These are phyloP conservation scores for Aspergillus versicolor DNA, from an alignment of 2,329 filamentous ascomycete species.

Conservation along the genomic window DNA sequence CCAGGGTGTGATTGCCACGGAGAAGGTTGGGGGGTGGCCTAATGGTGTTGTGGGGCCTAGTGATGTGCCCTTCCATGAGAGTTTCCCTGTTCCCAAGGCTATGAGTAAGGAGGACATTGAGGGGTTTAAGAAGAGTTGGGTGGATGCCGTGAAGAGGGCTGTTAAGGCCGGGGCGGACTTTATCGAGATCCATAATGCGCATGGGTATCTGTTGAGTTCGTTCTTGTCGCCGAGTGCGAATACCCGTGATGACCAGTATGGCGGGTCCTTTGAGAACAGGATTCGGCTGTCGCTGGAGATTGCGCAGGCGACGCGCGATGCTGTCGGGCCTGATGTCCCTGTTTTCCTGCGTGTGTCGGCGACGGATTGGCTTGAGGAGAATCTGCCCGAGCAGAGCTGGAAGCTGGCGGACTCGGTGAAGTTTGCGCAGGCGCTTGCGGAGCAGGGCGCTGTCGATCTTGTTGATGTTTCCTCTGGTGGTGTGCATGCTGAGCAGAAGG, in stretches of 20 bases:
- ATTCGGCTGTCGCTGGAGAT: constrained; percentile 67
- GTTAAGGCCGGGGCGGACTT: constrained; percentile 71
- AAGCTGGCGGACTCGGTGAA: constrained; percentile 62
- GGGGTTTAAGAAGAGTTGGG: constrained; percentile 62
- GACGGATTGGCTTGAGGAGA: constrained; percentile 71
- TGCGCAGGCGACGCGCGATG: constrained; percentile 60
- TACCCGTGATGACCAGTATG: constrained; percentile 59
- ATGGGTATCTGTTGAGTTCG: constrained; percentile 71
- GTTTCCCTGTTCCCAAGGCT: constrained; percentile 62
- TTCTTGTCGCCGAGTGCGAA: constrained; percentile 73
- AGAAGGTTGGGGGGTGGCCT: constrained; percentile 54
- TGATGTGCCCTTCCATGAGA: constrained; percentile 61
- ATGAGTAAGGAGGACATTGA: constrained; percentile 70
- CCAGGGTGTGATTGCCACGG: constrained; percentile 44
- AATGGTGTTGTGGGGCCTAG: constrained; percentile 32
- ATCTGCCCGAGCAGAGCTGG: constrained; percentile 62
- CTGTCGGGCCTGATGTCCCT: constrained; percentile 67
- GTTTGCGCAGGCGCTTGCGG: constrained; percentile 42
- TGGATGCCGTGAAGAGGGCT: constrained; percentile 58
- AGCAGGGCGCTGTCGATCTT: constrained; percentile 44
- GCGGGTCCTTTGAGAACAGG: constrained; percentile 61
- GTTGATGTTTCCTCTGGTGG: constrained; percentile 48
- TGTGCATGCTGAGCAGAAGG: constrained; percentile 51
- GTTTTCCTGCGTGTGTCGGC: constrained; percentile 72
- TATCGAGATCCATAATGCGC: constrained; percentile 77